Evolutionary conservation across 2,329 filamentous ascomycete species (phyloP).

Genomic region (Fusarium pseudoanthophilum): DNA sequence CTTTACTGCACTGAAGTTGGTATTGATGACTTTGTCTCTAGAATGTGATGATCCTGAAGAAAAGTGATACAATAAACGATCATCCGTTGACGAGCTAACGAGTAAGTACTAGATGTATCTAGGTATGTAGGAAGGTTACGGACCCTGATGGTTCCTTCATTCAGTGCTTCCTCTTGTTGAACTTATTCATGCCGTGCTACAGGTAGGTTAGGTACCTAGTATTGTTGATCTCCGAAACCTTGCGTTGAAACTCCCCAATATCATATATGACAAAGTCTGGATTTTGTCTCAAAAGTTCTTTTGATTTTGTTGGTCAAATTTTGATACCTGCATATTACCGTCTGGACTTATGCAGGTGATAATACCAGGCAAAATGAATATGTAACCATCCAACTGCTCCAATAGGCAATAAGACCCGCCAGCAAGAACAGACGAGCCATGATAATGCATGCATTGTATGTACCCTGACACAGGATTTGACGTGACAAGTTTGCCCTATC

Average conservation of each 20-base stretch:
- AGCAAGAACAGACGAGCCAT: conserved; percentile 14
- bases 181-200: neutral
- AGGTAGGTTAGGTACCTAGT: neutral
- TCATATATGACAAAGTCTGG: neutral
- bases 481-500: conserved; percentile 27
- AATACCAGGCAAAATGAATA: conserved; percentile 8
- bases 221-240: conserved; percentile 18
- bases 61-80: neutral
- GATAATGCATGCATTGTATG: neutral
- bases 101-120: neutral
- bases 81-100: neutral
- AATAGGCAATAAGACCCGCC: conserved; percentile 10
- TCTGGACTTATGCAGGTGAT: conserved; percentile 2
- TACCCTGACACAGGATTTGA: neutral
- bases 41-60: conserved; percentile 3
- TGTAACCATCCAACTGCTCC: conserved; percentile 9
- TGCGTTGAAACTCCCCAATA: neutral
- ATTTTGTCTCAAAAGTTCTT: neutral
- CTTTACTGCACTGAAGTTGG: neutral
- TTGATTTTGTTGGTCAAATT: neutral
- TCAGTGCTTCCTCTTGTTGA: neutral
- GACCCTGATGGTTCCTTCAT: conserved; percentile 5
- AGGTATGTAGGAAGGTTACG: neutral
- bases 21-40: neutral
- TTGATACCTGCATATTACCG: neutral